Base-by-base conservation (phyloP, 768 basidiomycete genomes). In the Mycena alexandri region DNA sequence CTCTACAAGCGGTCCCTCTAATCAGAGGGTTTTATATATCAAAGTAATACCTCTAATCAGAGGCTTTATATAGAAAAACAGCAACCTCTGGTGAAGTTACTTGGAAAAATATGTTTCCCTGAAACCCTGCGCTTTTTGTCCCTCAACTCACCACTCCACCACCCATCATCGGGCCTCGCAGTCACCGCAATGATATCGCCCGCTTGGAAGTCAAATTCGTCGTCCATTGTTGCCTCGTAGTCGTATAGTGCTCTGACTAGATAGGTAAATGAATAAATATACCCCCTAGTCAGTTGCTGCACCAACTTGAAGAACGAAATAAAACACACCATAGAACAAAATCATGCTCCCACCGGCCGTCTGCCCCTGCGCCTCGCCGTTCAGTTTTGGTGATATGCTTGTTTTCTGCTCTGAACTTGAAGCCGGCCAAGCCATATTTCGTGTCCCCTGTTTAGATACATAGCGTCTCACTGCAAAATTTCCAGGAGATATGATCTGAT, bases 111-210 rank as follows among this genome's bases (percentile, higher is more conserved):
- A 75, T 93, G 88, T 62, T 90, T 83, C 34, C 93, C 93, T 16
- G 84, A 82, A 69, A 90, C 86, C 69, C 93, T 83, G 70, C 94
- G 80, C 36, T 84, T 82, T 71, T 94, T 92, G 68, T 93, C 92
- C n/a, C 94, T 79, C 65, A 95, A 78, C 72, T 93, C 91, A 24
- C 97, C 97, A 62, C 90, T 93, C 97, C 96, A 99, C 97, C 97
- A 98, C 1, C 97, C 97, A 73, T 98, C 96, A 72, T 96, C 95
- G 6, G 95, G 95, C 8, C 95, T 97, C 22, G 89, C 86, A 0
- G 94, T 96, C 12, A 99, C 96, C 9, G 96, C 96, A 70, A 99
- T 98, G 70, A 98, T 93, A 79, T 99, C 97, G 2, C 93, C 94
- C 22, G 90, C 84, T 75, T 96, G 94, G 89, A 99, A 98, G 77